A percentile compares a stretch with the other conserved stretches of the same genome.
Conservation (phyloP, 495 filamentous ascomycete genomes). For the Penicillium argentinense region DNA sequence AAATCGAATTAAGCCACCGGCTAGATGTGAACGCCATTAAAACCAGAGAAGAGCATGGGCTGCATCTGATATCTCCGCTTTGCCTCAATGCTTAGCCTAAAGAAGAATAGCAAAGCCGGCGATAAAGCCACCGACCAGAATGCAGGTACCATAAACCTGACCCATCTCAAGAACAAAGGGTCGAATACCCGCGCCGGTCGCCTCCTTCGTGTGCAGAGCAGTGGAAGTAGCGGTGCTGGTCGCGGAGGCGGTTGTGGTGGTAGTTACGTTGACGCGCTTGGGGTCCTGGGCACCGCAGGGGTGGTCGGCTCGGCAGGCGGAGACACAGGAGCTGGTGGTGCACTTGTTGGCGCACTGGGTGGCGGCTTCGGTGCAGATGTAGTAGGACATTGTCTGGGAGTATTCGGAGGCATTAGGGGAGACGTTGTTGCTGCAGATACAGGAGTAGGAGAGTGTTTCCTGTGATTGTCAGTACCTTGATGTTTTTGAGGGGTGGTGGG, state of each 20-base stretch:
- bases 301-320: constrained; percentile 64
- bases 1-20: too few relatives aligned
- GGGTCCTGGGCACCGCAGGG: constrained; percentile 81
- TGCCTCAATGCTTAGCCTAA: constrained; percentile 39
- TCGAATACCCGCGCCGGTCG: constrained; percentile 21
- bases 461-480: constrained; percentile 33
- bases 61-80: too few relatives aligned
- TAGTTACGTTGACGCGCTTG: constrained; percentile 57
- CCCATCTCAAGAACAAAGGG: constrained; percentile 51
- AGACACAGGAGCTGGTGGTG: constrained; percentile 58
- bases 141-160: constrained; percentile 56
- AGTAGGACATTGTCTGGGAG: constrained; percentile 84
- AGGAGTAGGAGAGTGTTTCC: constrained; percentile 67
- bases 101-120: constrained; percentile 64
- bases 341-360: constrained; percentile 69
- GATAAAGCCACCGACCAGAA: constrained; percentile 58
- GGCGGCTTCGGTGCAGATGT: constrained; percentile 70
- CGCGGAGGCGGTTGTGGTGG: constrained; percentile 43
- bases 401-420: constrained; percentile 79
- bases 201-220: constrained; percentile 11
- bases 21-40: too few relatives aligned
- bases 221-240: constrained; percentile 29
- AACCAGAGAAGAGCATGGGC: too few relatives aligned
- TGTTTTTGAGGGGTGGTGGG: too few relatives aligned
- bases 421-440: constrained; percentile 71